Percentiles rank a stretch among this genome's conserved stretches.
Conservation (phyloP, 441 rosid genomes). For the Corymbia calophylla region DNA sequence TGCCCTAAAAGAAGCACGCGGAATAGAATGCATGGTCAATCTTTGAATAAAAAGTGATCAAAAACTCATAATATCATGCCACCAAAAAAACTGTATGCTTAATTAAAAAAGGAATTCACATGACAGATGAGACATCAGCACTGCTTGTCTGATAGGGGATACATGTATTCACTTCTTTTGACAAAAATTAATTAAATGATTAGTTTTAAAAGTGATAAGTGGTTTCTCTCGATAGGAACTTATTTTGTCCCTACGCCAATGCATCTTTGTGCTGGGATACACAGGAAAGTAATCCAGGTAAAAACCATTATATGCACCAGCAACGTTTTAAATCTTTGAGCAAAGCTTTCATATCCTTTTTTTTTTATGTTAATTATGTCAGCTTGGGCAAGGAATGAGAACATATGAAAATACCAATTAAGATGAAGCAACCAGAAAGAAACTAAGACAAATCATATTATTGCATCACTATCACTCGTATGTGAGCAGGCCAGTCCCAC, state of each 20-base stretch:
- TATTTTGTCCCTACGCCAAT: not conserved
- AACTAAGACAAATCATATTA: slow-evolving; percentile 2
- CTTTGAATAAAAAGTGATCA: not conserved
- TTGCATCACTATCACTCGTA: not conserved
- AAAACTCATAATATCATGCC: not conserved
- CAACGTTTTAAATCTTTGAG: not conserved
- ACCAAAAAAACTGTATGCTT: not conserved
- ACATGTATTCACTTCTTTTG: not conserved
- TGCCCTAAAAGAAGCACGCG: slow-evolving; percentile 45
- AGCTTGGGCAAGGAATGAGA: not conserved
- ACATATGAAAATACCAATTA: not conserved
- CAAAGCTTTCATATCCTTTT: not conserved
- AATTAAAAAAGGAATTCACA: not conserved
- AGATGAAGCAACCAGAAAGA: not conserved
- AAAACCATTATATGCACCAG: not conserved
- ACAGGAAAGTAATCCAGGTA: not conserved
- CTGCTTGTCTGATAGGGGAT: not conserved
- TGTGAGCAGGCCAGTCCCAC: slow-evolving; percentile 28
- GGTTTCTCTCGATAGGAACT: not conserved
- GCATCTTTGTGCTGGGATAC: not conserved
- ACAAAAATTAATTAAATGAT: not conserved
- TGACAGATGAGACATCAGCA: not conserved
- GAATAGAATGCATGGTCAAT: not conserved
- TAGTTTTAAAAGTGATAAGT: not conserved
- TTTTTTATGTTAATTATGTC: not conserved